Percentiles rank a stretch among this genome's conserved stretches.
These are phyloP conservation scores for Aurantiochytrium sp. DNA, from an alignment of 108 stramenopile genomes.

Conservation along the genomic window DNA sequence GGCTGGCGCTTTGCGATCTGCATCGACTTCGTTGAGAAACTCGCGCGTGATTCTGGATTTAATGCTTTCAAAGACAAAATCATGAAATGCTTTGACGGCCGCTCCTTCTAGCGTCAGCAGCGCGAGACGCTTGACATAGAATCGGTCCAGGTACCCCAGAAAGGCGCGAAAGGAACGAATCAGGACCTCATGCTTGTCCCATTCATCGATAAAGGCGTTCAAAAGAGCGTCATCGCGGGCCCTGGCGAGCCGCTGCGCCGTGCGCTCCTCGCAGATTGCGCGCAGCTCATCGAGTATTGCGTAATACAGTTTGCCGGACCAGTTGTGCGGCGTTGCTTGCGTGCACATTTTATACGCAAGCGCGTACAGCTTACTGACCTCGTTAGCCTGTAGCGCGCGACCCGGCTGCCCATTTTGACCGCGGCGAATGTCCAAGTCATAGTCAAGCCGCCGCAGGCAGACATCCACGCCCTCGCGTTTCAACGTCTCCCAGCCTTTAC, in stretches of 20 bases:
- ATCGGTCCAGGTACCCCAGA: constrained; percentile 57
- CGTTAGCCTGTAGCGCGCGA: neutral
- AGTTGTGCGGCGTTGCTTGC: constrained; percentile 96
- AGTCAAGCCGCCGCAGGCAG: neutral
- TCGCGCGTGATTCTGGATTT: too few relatives aligned
- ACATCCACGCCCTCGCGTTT: neutral
- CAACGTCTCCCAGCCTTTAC: neutral
- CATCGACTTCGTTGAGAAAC: constrained; percentile 40
- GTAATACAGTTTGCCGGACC: constrained; percentile 93
- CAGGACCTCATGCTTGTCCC: constrained; percentile 98
- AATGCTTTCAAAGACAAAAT: constrained; percentile 81
- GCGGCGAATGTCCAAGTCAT: neutral
- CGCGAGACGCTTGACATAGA: constrained; percentile 71
- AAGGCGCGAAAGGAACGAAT: constrained; percentile 95
- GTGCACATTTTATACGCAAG: constrained; percentile 99
- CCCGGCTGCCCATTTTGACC: neutral
- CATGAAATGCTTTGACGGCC: constrained; percentile 81
- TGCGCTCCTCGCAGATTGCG: neutral
- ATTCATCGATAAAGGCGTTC: constrained; percentile 58
- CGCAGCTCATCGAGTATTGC: neutral
- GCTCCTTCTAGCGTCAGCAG: constrained; percentile 67
- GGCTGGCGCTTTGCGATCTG: too few relatives aligned
- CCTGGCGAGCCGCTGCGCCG: neutral
- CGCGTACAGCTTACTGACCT: constrained; percentile 44
- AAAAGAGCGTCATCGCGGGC: neutral